Percentiles rank a stretch among this genome's conserved stretches.
These are phyloP conservation scores for Pyrenula aspistea DNA, from an alignment of 495 filamentous ascomycete genomes.

Conservation along the genomic window DNA sequence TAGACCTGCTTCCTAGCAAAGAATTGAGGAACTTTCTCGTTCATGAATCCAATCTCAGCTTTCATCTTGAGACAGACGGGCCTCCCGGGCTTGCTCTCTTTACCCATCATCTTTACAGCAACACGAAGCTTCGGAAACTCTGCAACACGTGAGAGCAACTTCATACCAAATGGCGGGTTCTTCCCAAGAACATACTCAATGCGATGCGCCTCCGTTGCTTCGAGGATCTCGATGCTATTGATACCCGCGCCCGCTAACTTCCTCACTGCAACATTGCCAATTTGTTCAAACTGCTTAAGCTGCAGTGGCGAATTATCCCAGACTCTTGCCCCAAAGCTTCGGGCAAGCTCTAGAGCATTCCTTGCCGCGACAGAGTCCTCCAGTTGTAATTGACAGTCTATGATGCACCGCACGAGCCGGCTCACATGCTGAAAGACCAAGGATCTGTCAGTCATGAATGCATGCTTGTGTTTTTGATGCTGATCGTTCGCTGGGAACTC, in stretches of 20 bases:
- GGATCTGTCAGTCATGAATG: conserved; percentile 56
- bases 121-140: conserved; percentile 69
- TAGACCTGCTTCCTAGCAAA: conserved; percentile 54
- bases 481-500: conserved; percentile 58
- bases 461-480: conserved; percentile 43
- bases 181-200: conserved; percentile 70
- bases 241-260: conserved; percentile 67
- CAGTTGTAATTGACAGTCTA: conserved; percentile 66
- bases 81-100: conserved; percentile 27
- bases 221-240: conserved; percentile 58
- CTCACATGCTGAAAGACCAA: conserved; percentile 63
- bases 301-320: conserved; percentile 84
- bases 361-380: conserved; percentile 54
- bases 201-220: conserved; percentile 47
- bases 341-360: conserved; percentile 65
- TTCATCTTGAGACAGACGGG: conserved; percentile 49
- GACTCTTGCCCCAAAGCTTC: conserved; percentile 64
- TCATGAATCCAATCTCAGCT: conserved; percentile 60
- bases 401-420: conserved; percentile 68
- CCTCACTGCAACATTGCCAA: conserved; percentile 65
- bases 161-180: conserved; percentile 74
- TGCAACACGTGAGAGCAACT: conserved; percentile 47
- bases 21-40: conserved; percentile 44
- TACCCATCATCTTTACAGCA: conserved; percentile 33
- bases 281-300: conserved; percentile 75